A percentile compares a stretch with the other conserved stretches of the same genome.
Conservation (phyloP, 148 eudicot species). For the Nepenthes gracilis region DNA sequence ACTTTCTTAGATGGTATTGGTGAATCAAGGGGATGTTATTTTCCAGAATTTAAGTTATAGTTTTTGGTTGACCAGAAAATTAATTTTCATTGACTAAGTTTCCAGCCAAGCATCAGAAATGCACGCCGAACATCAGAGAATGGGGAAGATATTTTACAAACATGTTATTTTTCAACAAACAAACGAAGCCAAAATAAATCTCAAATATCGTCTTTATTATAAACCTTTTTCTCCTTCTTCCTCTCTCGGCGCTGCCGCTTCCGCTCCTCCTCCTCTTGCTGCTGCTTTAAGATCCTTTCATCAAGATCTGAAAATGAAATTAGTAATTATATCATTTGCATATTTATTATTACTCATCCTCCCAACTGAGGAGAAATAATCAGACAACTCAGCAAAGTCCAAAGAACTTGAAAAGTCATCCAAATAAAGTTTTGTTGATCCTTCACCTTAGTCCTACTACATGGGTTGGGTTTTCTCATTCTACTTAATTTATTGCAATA, state of each 20-base stretch:
- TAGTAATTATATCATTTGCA: conserved; percentile 1
- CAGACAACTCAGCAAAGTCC: background rate
- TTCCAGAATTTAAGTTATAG: too few relatives aligned
- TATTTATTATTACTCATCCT: background rate
- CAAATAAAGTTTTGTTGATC: too few relatives aligned
- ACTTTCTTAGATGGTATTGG: too few relatives aligned
- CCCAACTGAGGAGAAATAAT: background rate
- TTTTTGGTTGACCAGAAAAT: too few relatives aligned
- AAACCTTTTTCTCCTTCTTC: conserved; percentile 97
- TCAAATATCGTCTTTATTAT: conserved; percentile 5
- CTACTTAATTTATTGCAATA: too few relatives aligned
- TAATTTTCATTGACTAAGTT: too few relatives aligned
- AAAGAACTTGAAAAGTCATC: background rate
- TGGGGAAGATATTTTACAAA: background rate
- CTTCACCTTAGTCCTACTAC: too few relatives aligned
- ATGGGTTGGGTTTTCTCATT: too few relatives aligned
- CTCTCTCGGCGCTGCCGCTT: conserved; percentile 84
- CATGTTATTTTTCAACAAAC: background rate
- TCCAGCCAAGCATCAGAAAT: too few relatives aligned
- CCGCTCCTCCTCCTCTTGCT: conserved; percentile 94
- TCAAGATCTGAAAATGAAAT: conserved; percentile 56
- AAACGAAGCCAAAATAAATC: background rate
- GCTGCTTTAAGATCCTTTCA: conserved; percentile 84
- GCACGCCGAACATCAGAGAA: background rate
- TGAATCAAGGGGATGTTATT: too few relatives aligned